Base-by-base conservation (phyloP, 2,329 filamentous ascomycete species). In the Colletotrichum sp. region DNA sequence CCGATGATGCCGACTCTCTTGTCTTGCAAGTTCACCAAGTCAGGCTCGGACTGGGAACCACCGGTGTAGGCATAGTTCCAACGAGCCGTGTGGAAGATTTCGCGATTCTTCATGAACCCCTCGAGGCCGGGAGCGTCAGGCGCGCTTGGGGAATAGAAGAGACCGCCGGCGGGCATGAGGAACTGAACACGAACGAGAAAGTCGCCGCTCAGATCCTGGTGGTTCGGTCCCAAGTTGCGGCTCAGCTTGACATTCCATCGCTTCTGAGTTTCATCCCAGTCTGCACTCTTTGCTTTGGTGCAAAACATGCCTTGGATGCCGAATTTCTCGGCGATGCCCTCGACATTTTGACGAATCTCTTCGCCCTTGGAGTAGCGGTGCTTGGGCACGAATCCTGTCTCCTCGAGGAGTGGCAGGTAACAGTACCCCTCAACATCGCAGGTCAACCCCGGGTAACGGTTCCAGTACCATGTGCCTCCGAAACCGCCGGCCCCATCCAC, bases 371-470 rank as follows among this genome's bases (percentile, higher is more conserved):
- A 80, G 64, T 86, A 87, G 59, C 83, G 85, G 9, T 69, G 55
- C 59, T 57, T 63, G 7, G 76, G 75, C 5, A 72, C 12, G 26
- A 69, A 72, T 16, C 68, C 68, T 1, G 68, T 78, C 2, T 78
- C 68, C 24, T 72, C 75, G 26, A 75, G 64, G 3, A 78, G 67
- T 8, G 77, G 77, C 30, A 77, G 30, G 60, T 78, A 78, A 22
- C 55, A 34, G 32, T 75, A 75, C 5, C 89, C 55, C 34, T 93
- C 92, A 6, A 92, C 83, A 78, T 93, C 91, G 79, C 91, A 93
- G 76, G 85, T 84, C 16, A 89, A 78, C 1, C 87, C 88, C 0
- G 88, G 88, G 70, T 89, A 90, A 0, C 86, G 82, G 73, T 89
- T 89, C 86, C 88, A 89, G 72, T 88, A 89, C 88, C 88, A 90